Evolutionary conservation across 1,139 yeast species (phyloP).

Genomic region (Scheffersomyces stambukii): DNA sequence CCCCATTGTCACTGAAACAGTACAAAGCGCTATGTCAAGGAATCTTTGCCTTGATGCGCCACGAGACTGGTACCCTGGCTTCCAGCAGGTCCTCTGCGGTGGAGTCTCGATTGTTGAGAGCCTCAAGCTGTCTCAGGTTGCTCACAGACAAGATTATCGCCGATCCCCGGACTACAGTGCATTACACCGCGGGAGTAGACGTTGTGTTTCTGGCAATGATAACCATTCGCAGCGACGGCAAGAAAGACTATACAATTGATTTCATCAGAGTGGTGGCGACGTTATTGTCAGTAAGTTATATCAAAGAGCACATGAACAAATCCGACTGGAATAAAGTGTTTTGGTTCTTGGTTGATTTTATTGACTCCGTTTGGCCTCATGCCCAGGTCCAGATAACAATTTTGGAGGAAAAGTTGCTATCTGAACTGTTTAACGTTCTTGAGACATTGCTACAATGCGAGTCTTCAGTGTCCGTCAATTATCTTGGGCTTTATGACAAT

Average conservation of each 20-base stretch:
- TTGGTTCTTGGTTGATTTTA: slow-evolving; percentile 16
- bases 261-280: slow-evolving; percentile 24
- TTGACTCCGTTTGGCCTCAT: slow-evolving; percentile 4
- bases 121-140: slow-evolving; percentile 34
- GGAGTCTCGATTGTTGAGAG: slow-evolving; percentile 38
- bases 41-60: slow-evolving; percentile 35
- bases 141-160: slow-evolving; percentile 23
- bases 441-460: slow-evolving; percentile 26
- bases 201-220: no score
- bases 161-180: slow-evolving; percentile 18
- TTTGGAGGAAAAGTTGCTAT: slow-evolving; percentile 6
- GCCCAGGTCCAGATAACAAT: background rate
- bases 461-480: slow-evolving; percentile 16
- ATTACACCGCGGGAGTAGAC: slow-evolving; percentile 27
- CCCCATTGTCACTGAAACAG: slow-evolving; percentile 19
- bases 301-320: slow-evolving; percentile 36
- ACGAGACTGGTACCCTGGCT: slow-evolving; percentile 35
- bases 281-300: slow-evolving; percentile 26
- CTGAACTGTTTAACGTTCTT: slow-evolving; percentile 19
- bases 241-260: slow-evolving; percentile 25
- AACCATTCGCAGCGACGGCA: no score
- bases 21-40: slow-evolving; percentile 28
- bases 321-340: slow-evolving; percentile 28
- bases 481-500: slow-evolving; percentile 15
- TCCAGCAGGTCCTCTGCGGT: slow-evolving; percentile 25